phyloP scores from a whole-genome alignment of 805 yeast species.

The Sugiyamaella chiloensis region DNA sequence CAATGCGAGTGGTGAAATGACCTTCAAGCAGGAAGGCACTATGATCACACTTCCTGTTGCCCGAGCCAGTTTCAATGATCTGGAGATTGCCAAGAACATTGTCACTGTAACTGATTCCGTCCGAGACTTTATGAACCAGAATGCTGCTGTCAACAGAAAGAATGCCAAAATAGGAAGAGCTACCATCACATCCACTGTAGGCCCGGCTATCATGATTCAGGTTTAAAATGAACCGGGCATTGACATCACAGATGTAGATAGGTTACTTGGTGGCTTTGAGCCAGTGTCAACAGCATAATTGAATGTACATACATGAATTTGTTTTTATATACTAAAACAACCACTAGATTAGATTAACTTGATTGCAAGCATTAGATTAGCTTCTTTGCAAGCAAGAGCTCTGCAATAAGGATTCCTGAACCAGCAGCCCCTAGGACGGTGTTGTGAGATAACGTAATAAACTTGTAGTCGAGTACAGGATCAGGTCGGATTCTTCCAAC shows the following conservation, averaged over 20 bases:
- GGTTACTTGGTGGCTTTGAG: too few relatives aligned
- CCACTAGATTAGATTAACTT: too few relatives aligned
- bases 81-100: conserved; percentile 69
- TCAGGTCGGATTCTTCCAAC: conserved; percentile 95
- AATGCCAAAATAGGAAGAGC: conserved; percentile 71
- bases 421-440: conserved; percentile 99
- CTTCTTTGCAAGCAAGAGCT: conserved; percentile 73
- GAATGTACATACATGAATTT: too few relatives aligned
- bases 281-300: too few relatives aligned
- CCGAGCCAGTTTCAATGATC: conserved; percentile 71
- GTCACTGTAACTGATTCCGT: conserved; percentile 64
- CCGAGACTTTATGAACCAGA: conserved; percentile 31
- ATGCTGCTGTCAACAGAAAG: conserved; percentile 46
- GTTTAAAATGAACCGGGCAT: conserved; percentile 20
- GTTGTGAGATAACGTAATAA: conserved; percentile 97
- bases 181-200: conserved; percentile 63
- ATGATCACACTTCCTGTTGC: conserved; percentile 69
- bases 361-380: too few relatives aligned
- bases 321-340: too few relatives aligned
- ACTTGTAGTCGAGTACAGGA: conserved; percentile 88
- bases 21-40: conserved; percentile 66
- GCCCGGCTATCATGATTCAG: conserved; percentile 74
- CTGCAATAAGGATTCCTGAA: conserved; percentile 94
- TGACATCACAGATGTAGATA: too few relatives aligned
- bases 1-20: conserved; percentile 60